Percentiles rank a stretch among this genome's conserved stretches.
Conservation (phyloP, 345 rosid genomes). For the Dipteronia sinensis region DNA sequence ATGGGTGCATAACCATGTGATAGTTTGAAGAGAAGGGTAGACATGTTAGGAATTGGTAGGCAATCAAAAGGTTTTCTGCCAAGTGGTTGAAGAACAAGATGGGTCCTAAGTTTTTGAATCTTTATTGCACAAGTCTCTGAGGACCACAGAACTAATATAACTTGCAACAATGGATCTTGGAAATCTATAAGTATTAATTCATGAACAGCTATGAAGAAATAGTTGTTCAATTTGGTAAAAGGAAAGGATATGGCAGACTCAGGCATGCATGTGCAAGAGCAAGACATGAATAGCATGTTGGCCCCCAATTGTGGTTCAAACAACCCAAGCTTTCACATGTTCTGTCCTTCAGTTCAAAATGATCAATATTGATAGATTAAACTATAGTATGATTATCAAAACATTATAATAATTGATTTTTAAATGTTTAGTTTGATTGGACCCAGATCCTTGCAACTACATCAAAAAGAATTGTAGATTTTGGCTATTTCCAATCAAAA, state of each 20-base stretch:
- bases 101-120: background rate
- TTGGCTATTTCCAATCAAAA: no score
- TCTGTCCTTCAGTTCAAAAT: no score
- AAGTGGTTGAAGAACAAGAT: background rate
- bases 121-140: background rate
- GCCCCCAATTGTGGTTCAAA: no score
- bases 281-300: background rate
- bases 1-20: conserved; percentile 2
- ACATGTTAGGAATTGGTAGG: background rate
- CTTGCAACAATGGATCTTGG: background rate
- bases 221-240: background rate
- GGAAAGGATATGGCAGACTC: background rate
- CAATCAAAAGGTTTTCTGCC: background rate
- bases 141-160: background rate
- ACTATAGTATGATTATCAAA: background rate
- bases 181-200: background rate
- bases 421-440: background rate
- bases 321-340: background rate
- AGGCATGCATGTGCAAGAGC: background rate
- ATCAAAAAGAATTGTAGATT: background rate
- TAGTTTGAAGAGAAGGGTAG: background rate
- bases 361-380: no score
- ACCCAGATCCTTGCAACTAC: background rate
- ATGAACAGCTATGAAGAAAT: background rate
- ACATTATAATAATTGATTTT: background rate